phyloP scores from a whole-genome alignment of 129 eudicot genomes.

The Ambrosia trifida region DNA sequence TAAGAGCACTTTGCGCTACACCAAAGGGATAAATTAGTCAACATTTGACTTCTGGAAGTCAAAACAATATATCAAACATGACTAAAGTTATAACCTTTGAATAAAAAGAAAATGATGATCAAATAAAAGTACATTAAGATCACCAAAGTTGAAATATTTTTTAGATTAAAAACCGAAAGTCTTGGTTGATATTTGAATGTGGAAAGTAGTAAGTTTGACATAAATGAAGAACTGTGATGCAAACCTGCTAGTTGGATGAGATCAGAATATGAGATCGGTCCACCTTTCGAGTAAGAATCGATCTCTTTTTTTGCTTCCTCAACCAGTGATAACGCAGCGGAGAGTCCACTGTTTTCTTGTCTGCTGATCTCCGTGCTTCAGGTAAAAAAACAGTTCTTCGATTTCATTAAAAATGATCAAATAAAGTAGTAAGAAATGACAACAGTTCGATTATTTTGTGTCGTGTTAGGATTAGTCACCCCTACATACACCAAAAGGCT shows the following conservation, averaged over 20 bases:
- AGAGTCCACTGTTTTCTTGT: slow-evolving; percentile 88
- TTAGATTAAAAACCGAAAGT: slow-evolving; percentile 2
- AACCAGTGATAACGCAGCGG: slow-evolving; percentile 63
- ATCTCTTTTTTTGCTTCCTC: slow-evolving; percentile 94
- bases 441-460: neutral
- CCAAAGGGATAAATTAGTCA: slow-evolving; percentile 16
- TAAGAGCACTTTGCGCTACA: slow-evolving; percentile 90
- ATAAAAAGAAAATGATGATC: neutral
- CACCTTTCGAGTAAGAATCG: slow-evolving; percentile 92
- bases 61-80: slow-evolving; percentile 12
- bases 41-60: slow-evolving; percentile 21
- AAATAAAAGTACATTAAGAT: neutral
- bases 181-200: neutral
- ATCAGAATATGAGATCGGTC: slow-evolving; percentile 91
- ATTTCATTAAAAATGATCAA: too few species aligned
- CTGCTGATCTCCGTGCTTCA: slow-evolving; percentile 94
- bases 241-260: slow-evolving; percentile 90
- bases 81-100: neutral
- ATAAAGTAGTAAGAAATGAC: too few species aligned
- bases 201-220: neutral
- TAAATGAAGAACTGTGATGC: slow-evolving; percentile 14
- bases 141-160: slow-evolving; percentile 3
- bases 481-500: too few species aligned
- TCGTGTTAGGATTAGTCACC: neutral
- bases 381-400: too few species aligned